These are phyloP conservation scores for Lasiodiplodia sp. DNA, from an alignment of 2,329 filamentous ascomycete genomes.

Conservation along the genomic window DNA sequence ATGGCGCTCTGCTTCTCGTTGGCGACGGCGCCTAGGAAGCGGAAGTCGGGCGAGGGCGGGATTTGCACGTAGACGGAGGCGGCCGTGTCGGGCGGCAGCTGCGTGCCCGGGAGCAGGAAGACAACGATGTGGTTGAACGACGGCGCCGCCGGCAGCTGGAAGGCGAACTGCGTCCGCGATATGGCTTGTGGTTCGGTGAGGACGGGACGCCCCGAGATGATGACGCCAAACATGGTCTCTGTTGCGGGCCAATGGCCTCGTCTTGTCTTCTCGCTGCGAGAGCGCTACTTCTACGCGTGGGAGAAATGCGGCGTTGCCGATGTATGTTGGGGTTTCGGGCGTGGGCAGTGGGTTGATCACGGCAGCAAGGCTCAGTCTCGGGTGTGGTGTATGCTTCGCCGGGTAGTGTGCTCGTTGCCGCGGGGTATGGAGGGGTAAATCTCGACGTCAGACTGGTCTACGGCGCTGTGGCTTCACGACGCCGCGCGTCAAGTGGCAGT, in stretches of 20 bases:
- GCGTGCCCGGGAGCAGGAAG: conserved; percentile 81
- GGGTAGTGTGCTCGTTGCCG: conserved; percentile 1
- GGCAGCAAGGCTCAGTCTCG: neutral
- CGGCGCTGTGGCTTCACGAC: neutral
- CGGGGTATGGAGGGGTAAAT: conserved; percentile 9
- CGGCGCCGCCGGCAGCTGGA: conserved; percentile 69
- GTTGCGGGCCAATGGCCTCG: neutral
- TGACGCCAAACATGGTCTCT: conserved; percentile 64
- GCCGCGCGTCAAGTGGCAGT: neutral
- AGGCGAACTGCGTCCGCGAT: conserved; percentile 68
- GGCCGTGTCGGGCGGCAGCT: conserved; percentile 76
- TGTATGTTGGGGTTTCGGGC: neutral
- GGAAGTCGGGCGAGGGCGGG: conserved; percentile 69
- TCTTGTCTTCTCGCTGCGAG: neutral
- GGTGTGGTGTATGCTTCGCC: neutral
- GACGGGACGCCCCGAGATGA: conserved; percentile 67
- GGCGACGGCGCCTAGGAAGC: conserved; percentile 86
- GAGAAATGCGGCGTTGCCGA: neutral
- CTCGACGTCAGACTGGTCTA: conserved; percentile 8
- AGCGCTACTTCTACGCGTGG: neutral
- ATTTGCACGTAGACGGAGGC: conserved; percentile 89
- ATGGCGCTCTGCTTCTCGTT: conserved; percentile 91
- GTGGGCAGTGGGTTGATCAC: neutral
- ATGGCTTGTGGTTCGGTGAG: conserved; percentile 63
- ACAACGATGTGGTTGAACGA: conserved; percentile 79